phyloP scores from a whole-genome alignment of 1,284 basidiomycete species.

The Boletus mariae region DNA sequence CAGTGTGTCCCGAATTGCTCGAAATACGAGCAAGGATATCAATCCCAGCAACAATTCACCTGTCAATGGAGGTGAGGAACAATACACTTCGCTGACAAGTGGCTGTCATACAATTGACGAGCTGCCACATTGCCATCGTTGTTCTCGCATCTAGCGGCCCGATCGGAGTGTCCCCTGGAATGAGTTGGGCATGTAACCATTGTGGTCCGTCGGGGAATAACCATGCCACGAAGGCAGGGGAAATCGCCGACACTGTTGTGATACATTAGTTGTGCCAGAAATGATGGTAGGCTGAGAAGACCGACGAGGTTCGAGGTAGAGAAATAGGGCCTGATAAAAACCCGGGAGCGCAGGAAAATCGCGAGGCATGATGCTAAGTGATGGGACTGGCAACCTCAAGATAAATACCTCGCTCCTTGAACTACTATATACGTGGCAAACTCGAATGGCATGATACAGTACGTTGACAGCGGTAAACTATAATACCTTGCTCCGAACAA shows the following conservation, averaged over 20 bases:
- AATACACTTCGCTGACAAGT: not conserved
- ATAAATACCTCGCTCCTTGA: too few relatives aligned
- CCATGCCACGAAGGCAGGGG: constrained; percentile 59
- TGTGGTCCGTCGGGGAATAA: constrained; percentile 52
- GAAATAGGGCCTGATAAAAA: constrained; percentile 63
- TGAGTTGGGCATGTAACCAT: constrained; percentile 71
- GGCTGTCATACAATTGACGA: constrained; percentile 57
- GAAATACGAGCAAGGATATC: constrained; percentile 66
- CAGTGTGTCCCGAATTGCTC: constrained; percentile 62
- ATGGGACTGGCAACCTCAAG: not conserved
- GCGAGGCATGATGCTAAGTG: constrained; percentile 15
- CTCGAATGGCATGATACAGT: too few relatives aligned
- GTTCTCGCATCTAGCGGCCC: constrained; percentile 47
- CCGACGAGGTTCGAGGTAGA: constrained; percentile 68
- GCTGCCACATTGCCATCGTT: constrained; percentile 68
- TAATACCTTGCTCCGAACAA: too few relatives aligned
- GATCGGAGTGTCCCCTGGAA: constrained; percentile 45
- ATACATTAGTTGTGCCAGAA: not conserved
- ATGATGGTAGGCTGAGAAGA: not conserved
- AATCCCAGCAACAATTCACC: constrained; percentile 68
- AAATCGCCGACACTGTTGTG: constrained; percentile 51
- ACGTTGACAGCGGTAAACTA: too few relatives aligned
- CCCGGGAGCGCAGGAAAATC: constrained; percentile 62
- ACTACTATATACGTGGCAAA: too few relatives aligned
- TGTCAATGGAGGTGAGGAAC: constrained; percentile 24